Base-by-base conservation (phyloP, 202 grass and related monocot species). In the Panicum virgatum region DNA sequence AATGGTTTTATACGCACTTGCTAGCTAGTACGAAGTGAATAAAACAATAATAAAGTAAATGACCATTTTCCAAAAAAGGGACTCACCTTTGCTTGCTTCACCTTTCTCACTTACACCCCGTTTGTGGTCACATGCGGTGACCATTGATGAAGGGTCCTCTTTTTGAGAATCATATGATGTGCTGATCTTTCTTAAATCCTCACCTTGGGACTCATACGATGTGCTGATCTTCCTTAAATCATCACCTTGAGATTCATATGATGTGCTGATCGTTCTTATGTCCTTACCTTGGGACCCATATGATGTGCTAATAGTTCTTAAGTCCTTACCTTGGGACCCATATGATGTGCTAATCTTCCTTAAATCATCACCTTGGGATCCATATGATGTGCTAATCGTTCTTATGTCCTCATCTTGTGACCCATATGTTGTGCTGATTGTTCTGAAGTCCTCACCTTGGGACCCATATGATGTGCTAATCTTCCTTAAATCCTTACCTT, bases 151-250 rank as follows among this genome's bases (percentile, higher is more conserved):
- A 20, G 12, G 9, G 4, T 40, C 10, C 10, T 22, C 9, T 20
- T 2, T 23, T 9, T 47, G 6, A 3, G 23, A 29, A 1, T 6
- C 3, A 70, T 47, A 47, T 18, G 13, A 16, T 3, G 15, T 16
- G 12, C 6, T 70, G 42, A 10, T 0, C 14, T 47, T 70, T 9
- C 43, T 70, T 9, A 3, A 19, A 0, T n/a, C 9, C 1, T 4
- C 23, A 30, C 6, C 23, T 16, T 30, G 23, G 7, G 14, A 48
- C 0, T 14, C 13, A 30, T 48, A 71, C 30, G 43, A 30, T 0
- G 1, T 30, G 13, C 25, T 18, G 0, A 18, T 0, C 3, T 47
- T 70, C 0, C 43, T 47, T 2, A 0, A 14, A 0, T 47, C 2
- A 3, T 9, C 2, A 14, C 0, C 43, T 29, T 70, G 2, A 0